Base-by-base conservation (phyloP, 2,329 filamentous ascomycete genomes). In the Fusarium poae region DNA sequence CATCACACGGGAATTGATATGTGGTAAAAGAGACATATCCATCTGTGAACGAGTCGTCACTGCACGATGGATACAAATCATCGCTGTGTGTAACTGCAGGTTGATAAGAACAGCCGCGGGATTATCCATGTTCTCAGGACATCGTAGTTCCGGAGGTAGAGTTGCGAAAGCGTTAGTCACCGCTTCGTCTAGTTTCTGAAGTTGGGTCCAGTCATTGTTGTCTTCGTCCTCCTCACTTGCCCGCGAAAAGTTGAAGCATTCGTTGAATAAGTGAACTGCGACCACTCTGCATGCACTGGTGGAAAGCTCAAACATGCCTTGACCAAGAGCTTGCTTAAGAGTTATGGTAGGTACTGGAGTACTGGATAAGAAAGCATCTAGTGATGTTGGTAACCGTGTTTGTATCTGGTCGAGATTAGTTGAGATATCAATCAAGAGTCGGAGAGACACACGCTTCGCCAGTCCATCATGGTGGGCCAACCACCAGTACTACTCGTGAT, bases 401-500 rank as follows among this genome's bases (percentile, higher is more conserved):
- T 65, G 60, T 44, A 69, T 69, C 66, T 69, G 1, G 7, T 8
- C 1, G 0, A 1, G 15, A 6, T 42, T 7, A 32, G 4, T 12
- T 0, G 5, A 5, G 13, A 8, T 13, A 8, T 15, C 0, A 2
- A 0, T 3, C 1, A 2, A 4, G 0, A 5, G 0, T 8, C 0
- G 0, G 1, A 2, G 2, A 6, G 5, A 30, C 68, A 44, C 23
- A 70, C 68, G 2, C 59, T 70, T 9, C 64, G 65, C 60, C 52
- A 87, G 65, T 96, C 91, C 46, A 97, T 88, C 23, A 88, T 82
- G 81, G 92, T 90, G 0, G 93, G 93, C 93, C 93, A 97, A 1
- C 93, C 93, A 8, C 92, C 95, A n/a, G 92, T 93, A 42, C 94
- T 91, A 72, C 91, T 93, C 4, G 91, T 89, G 79, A 94, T 94